Base-by-base conservation (phyloP, 345 rosid genomes). In the Sisymbrium irio region DNA sequence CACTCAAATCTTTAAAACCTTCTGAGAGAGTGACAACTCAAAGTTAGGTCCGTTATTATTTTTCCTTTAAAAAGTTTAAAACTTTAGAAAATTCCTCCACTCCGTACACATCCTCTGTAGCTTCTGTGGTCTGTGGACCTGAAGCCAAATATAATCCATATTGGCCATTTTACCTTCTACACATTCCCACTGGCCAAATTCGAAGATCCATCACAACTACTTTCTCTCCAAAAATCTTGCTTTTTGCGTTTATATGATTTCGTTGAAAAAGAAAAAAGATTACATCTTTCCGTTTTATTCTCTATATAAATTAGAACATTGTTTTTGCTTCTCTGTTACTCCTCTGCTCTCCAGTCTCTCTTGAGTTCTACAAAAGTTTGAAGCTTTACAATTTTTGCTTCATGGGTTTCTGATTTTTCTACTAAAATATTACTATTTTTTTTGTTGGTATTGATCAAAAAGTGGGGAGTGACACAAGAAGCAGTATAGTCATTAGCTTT, bases 381-480 rank as follows among this genome's bases (percentile, higher is more conserved):
- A 55, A 76, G 28, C 70, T 45, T 76, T 62, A 2, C 37, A 7
- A 35, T 7, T 9, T 27, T 70, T 45, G 8, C 46, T 33, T 63
- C 66, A 19, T 77, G 72, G 72, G 55, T 62, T 62, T 69, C 9
- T 63, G 33, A 22, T 63, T 70, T 55, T 47, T 6, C 13, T 3
- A 56, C 58, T 64, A 64, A 75, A 75, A 0, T 62, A 61, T 15
- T 17, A 60, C 25, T 22, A 1, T 39, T 59, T 37, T 58, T 17
- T 0, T 27, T 46, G n/a, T 44, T 17, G 6, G 19, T 47, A 22
- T 67, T 67, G n/a, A 41, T 64, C 1, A 55, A 62, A 77, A 59
- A 67, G 83, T 82, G 83, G 80, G 65, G 59, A 74, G 71, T 82
- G 85, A 80, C 83, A 80, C 79, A 71, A 61, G 79, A 65, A 69